Conservation (phyloP, 495 filamentous ascomycete genomes). For the Pseudevernia furfuracea region DNA sequence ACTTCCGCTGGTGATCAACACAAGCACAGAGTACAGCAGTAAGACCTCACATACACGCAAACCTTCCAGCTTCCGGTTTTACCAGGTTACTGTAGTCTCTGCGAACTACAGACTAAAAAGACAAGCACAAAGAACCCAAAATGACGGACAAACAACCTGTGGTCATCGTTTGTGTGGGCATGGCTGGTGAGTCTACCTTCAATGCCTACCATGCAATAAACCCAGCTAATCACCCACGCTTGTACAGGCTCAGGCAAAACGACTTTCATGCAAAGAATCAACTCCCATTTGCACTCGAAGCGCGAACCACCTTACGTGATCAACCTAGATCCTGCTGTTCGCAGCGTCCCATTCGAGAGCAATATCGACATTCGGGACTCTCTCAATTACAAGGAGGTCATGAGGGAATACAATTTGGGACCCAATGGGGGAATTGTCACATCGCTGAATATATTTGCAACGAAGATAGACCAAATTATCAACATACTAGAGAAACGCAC, state of each 20-base stretch:
- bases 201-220: background rate
- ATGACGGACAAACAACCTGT: conserved; percentile 47
- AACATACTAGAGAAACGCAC: conserved; percentile 81
- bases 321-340: conserved; percentile 93
- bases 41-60: background rate
- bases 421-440: conserved; percentile 98
- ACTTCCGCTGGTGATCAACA: no score
- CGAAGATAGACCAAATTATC: conserved; percentile 94
- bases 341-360: conserved; percentile 89
- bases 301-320: conserved; percentile 79
- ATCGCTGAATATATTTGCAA: conserved; percentile 90
- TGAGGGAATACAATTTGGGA: conserved; percentile 96
- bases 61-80: background rate
- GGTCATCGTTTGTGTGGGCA: conserved; percentile 90
- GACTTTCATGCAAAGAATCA: conserved; percentile 97
- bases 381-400: conserved; percentile 99
- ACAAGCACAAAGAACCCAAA: background rate
- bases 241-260: conserved; percentile 82
- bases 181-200: conserved; percentile 55
- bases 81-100: background rate
- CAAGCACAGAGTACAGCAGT: background rate
- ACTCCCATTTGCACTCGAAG: conserved; percentile 74
- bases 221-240: background rate
- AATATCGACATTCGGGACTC: conserved; percentile 99
- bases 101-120: background rate